phyloP scores from a whole-genome alignment of 1,139 yeast species.

The Wickerhamomyces sp. region DNA sequence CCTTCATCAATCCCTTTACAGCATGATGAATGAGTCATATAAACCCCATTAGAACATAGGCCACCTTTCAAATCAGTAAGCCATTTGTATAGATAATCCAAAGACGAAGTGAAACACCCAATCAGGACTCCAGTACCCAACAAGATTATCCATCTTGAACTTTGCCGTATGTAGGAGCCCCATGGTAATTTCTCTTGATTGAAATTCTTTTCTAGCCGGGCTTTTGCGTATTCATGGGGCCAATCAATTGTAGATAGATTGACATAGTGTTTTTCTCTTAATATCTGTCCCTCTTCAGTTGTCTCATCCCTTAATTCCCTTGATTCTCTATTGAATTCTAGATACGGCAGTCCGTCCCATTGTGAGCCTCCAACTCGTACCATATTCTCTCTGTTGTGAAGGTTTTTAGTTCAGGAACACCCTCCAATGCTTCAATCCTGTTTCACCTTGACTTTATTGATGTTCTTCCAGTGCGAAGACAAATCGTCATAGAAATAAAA shows the following conservation, averaged over 20 bases:
- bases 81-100: slow-evolving; percentile 60
- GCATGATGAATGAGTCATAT: slow-evolving; percentile 33
- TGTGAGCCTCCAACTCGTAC: neutral
- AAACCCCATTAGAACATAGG: slow-evolving; percentile 35
- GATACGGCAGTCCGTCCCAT: slow-evolving; percentile 22
- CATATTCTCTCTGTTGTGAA: too few species aligned
- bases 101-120: slow-evolving; percentile 54
- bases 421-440: too few species aligned
- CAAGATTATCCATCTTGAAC: slow-evolving; percentile 55
- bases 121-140: slow-evolving; percentile 48
- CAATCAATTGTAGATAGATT: slow-evolving; percentile 36
- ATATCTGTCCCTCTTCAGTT: neutral
- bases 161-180: slow-evolving; percentile 6
- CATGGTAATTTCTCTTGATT: slow-evolving; percentile 18
- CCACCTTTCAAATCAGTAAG: slow-evolving; percentile 58
- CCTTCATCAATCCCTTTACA: slow-evolving; percentile 30
- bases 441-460: too few species aligned
- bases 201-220: slow-evolving; percentile 11
- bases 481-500: neutral
- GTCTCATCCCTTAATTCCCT: neutral
- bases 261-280: slow-evolving; percentile 24
- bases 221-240: slow-evolving; percentile 34
- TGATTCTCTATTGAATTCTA: slow-evolving; percentile 14
- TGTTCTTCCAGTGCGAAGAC: too few species aligned
- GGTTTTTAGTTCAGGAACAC: too few species aligned